Evolutionary conservation across 176 grass and related monocot species (phyloP), one percentile per base, ranked within the genome.

Genomic region (Dactylis glomerata): DNA sequence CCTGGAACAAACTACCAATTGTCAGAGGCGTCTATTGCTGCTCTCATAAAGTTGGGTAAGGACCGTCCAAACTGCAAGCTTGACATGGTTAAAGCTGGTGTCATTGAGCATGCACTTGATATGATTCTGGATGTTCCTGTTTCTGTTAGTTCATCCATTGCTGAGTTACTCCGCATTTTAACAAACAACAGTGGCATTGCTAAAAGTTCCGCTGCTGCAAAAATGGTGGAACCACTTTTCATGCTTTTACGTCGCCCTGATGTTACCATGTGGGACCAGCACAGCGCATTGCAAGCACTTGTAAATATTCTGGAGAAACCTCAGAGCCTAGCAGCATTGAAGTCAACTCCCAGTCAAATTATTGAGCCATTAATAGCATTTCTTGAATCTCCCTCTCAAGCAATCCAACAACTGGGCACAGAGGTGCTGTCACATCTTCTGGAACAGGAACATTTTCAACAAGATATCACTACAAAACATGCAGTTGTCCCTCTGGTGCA

Each of bases 271-370:
- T 95, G 93, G 91, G 96, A 90, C 24, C 96, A 98, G 81, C 93
- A 95, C 69, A 98, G 96, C 34, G 89, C 89, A 57, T 86, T 98
- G 85, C 93, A 98, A 86, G 91, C 93, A 81, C 93, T 98, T 46
- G 93, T 95, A 78, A 98, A 98, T 92, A 95, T 98, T 84, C 80
- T 98, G 51, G 96, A 98, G 84, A 95, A 98, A 69, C 96, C 96
- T 56, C 96, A 98, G 74, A 95, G 93, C 83, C 66, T 95, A 73
- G 89, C 87, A 57, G 85, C 83, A 71, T 90, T 95, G 80, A 92
- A 92, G 77, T 92, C 90, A 65, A 98, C 89, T 75, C 89, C 96
- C 14, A 95, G 89, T 83, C 96, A 98, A 88, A 90, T 93, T 68
- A 95, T 98, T 58, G 93, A 98, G 81, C 96, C 96, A 5, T 91